Base-by-base conservation (phyloP, 768 basidiomycete species). In the Exidia glandulosa region DNA sequence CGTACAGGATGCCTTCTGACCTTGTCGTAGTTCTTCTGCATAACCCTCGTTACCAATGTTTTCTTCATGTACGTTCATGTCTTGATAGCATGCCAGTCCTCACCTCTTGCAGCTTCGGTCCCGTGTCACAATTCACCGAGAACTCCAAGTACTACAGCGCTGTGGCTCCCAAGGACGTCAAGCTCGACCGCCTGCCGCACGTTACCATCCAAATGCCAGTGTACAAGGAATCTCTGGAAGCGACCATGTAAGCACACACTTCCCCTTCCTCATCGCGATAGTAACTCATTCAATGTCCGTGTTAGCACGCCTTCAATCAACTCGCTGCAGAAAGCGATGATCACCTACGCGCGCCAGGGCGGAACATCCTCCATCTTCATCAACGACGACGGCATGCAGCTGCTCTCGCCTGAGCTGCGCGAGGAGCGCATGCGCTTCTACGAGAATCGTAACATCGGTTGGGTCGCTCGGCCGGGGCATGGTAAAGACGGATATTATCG, bases 121-220 rank as follows among this genome's bases (percentile, higher is more conserved):
- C 91, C 23, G 86, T 94, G 52, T 83, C 90, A 5, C 91, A 93
- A 63, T 90, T 82, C 69, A 83, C 60, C 41, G 62, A 68, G 29
- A 70, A 69, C 31, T 69, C 68, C 0, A 60, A 58, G 12, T 72
- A 67, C 60, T 72, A 63, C 62, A 64, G 62, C 23, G 63, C 56
- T 34, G 52, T 63, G 41, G 31, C 56, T 7, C 56, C 62, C 3
- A 60, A 58, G 47, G 32, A 25, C 12, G 27, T 32, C n/a, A 36
- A 55, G 47, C 47, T 59, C 54, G 37, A 56, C 9, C 36, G 56
- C 14, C 61, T 61, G 19, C 63, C 59, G 45, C 59, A 62, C 27
- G 36, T 60, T 25, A 58, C 55, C 3, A 58, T 72, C 16, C 64
- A 69, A 57, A 36, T 71, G 57, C 71, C 71, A 3, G 71, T 72